Base-by-base conservation (phyloP, 2,329 filamentous ascomycete genomes). In the Calonectria henricotiae region DNA sequence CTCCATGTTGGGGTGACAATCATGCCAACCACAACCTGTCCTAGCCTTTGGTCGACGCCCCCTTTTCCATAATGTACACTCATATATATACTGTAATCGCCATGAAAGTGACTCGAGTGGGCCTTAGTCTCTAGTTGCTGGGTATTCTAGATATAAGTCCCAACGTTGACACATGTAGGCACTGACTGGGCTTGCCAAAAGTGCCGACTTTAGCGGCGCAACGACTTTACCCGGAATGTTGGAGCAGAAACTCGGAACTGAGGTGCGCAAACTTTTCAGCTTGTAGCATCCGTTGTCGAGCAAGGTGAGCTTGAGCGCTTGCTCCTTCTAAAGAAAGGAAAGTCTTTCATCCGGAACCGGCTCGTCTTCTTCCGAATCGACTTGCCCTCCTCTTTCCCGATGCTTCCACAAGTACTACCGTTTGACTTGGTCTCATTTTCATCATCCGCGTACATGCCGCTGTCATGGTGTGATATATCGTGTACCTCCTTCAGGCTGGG, bases 321-420 rank as follows among this genome's bases (percentile, higher is more conserved):
- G 74, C 89, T 86, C 65, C 87, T 85, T 74, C 87, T 84, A 76
- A 90, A 89, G 73, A 89, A 86, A 5, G 86, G 85, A 68, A 90
- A 85, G 49, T 88, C 87, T 72, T 90, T 91, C 85, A 92, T 90
- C 72, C 88, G 84, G 75, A 92, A 92, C 46, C 89, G 85, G 76
- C 89, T 91, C 5, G 89, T 84, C 80, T 89, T 90, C 81, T 92
- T 92, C 79, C 86, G 89, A 20, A 92, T 81, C 13, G 83, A 81
- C 71, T 85, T 88, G 62, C 83, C 83, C 37, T 89, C 86, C 8
- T 84, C 83, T 70, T 85, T 86, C 27, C 86, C 82, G 27, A 84
- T 83, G 76, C 84, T 83, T 64, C 83, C 83, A 58, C 83, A 61
- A 13, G 68, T 78, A 62, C 76, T 78, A 25, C 69, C 74, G 46